phyloP scores from a whole-genome alignment of 805 yeast species.

The Dipodascus albidus region DNA sequence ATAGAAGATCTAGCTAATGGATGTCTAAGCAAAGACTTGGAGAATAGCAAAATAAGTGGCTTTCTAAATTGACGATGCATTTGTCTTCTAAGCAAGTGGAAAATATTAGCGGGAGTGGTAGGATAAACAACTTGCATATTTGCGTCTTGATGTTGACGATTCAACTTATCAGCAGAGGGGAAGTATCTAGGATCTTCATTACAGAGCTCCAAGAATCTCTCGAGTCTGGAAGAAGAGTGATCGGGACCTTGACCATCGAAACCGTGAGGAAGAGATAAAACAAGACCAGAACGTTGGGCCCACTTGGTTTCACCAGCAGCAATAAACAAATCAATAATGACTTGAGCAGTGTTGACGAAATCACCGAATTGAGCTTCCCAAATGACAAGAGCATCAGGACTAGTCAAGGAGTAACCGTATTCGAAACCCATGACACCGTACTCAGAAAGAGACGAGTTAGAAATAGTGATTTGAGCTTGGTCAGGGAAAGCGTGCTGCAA shows the following conservation, averaged over 20 bases:
- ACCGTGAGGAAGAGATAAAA: slow-evolving; percentile 95
- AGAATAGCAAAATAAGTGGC: slow-evolving; percentile 74
- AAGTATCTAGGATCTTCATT: slow-evolving; percentile 91
- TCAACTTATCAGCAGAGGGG: slow-evolving; percentile 83
- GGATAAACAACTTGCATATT: slow-evolving; percentile 98
- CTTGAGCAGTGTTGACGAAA: slow-evolving; percentile 99
- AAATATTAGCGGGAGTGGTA: slow-evolving; percentile 91
- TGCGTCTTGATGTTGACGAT: slow-evolving; percentile 97
- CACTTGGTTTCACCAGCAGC: slow-evolving; percentile 97
- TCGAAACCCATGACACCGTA: slow-evolving; percentile 99
- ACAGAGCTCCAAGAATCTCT: slow-evolving; percentile 89
- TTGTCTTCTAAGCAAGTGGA: slow-evolving; percentile 97
- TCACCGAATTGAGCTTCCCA: slow-evolving; percentile 99
- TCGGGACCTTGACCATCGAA: slow-evolving; percentile 99
- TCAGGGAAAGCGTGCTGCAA: slow-evolving; percentile 71
- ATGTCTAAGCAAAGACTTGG: slow-evolving; percentile 89
- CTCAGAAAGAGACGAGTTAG: slow-evolving; percentile 94
- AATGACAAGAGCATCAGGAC: slow-evolving; percentile 92
- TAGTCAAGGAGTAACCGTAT: slow-evolving; percentile 95
- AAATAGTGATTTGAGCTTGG: slow-evolving; percentile 55
- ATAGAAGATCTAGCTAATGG: slow-evolving; percentile 89
- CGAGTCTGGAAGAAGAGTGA: slow-evolving; percentile 96
- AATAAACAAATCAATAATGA: slow-evolving; percentile 90
- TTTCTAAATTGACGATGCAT: slow-evolving; percentile 97
- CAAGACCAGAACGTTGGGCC: slow-evolving; percentile 97